These are phyloP conservation scores for Populus deltoides DNA, from an alignment of 345 rosid genomes.

Conservation along the genomic window DNA sequence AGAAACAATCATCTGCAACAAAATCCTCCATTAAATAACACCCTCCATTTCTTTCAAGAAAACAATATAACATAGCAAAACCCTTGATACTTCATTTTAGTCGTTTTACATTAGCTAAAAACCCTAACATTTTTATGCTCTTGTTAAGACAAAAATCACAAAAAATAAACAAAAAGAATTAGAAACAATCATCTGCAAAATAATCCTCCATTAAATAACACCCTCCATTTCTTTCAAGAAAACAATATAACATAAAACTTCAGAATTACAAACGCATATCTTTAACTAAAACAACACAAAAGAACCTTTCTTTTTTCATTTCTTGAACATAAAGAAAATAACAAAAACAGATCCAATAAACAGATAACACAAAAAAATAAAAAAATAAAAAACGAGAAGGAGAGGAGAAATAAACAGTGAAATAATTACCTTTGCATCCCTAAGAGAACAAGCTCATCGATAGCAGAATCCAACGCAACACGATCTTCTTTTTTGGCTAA, in stretches of 20 bases:
- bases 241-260: background rate
- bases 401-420: background rate
- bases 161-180: constrained; percentile 16
- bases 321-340: background rate
- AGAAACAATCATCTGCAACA: background rate
- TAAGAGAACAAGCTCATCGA: constrained; percentile 74
- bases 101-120: background rate
- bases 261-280: background rate
- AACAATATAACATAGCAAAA: background rate
- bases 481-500: constrained; percentile 77
- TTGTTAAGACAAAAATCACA: constrained; percentile 15
- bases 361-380: background rate
- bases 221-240: background rate
- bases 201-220: background rate
- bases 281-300: background rate
- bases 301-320: background rate
- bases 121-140: background rate
- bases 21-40: background rate
- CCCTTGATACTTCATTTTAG: background rate
- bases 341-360: background rate
- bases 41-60: background rate
- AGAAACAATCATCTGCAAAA: background rate
- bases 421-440: constrained; percentile 79
- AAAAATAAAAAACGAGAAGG: background rate
- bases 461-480: constrained; percentile 59